A percentile compares a stretch with the other conserved stretches of the same genome.
Conservation (phyloP, 1,284 basidiomycete species). For the Apiotrichum montevideense region DNA sequence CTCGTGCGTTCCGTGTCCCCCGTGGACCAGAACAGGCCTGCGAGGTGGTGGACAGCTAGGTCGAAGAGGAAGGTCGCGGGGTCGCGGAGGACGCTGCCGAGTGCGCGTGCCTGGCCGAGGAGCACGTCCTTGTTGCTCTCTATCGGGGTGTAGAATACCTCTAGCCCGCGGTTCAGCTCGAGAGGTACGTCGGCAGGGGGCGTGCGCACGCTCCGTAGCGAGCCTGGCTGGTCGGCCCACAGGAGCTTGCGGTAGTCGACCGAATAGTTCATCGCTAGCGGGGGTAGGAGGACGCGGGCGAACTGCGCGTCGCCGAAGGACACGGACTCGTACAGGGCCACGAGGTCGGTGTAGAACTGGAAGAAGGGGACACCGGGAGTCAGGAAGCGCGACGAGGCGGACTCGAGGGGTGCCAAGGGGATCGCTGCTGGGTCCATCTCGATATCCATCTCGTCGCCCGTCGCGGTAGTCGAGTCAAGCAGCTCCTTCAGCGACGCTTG, state of each 20-base stretch:
- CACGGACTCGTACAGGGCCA: slow-evolving; percentile 80
- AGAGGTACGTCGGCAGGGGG: slow-evolving; percentile 22
- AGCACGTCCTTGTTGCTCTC: slow-evolving; percentile 65
- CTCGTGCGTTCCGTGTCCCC: slow-evolving; percentile 22
- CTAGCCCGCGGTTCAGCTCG: slow-evolving; percentile 42
- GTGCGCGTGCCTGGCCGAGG: slow-evolving; percentile 48
- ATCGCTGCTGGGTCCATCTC: neutral
- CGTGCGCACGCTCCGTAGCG: slow-evolving; percentile 55
- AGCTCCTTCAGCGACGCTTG: slow-evolving; percentile 57
- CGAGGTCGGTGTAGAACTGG: slow-evolving; percentile 88
- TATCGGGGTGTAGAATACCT: slow-evolving; percentile 63
- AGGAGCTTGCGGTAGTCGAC: slow-evolving; percentile 76
- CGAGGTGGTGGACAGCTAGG: slow-evolving; percentile 73
- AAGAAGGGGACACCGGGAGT: slow-evolving; percentile 68
- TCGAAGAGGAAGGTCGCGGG: slow-evolving; percentile 56
- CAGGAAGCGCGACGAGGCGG: slow-evolving; percentile 58
- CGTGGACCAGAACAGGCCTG: slow-evolving; percentile 62
- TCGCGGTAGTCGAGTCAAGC: slow-evolving; percentile 45
- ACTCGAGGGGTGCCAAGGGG: slow-evolving; percentile 52
- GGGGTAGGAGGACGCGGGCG: slow-evolving; percentile 67
- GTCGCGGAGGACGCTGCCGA: slow-evolving; percentile 41
- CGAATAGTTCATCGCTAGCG: slow-evolving; percentile 63
- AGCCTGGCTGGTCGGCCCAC: slow-evolving; percentile 68
- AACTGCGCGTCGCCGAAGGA: slow-evolving; percentile 81
- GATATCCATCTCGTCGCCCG: slow-evolving; percentile 31